phyloP scores from a whole-genome alignment of 805 yeast genomes.

The Nakazawaea sp. region DNA sequence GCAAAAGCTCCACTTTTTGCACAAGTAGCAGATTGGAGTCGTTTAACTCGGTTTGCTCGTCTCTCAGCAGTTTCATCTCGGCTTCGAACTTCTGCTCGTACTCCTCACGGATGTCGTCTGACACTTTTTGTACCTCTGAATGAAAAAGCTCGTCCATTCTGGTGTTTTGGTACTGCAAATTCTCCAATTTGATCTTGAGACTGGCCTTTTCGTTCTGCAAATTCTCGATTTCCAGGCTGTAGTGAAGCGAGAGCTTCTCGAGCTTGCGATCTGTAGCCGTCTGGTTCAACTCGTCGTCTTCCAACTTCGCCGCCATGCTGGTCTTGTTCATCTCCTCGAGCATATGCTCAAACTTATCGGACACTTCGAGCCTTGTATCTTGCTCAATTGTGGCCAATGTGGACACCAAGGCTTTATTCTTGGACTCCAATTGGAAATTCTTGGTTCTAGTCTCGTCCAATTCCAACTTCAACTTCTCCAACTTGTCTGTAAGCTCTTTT shows the following conservation, averaged over 20 bases:
- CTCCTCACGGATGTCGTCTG: not conserved
- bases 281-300: conserved; percentile 12
- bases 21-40: not conserved
- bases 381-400: conserved; percentile 14
- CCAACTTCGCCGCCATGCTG: conserved; percentile 2
- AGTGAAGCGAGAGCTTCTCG: conserved; percentile 23
- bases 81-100: not conserved
- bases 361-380: conserved; percentile 19
- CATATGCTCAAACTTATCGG: conserved; percentile 19
- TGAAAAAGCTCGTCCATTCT: conserved; percentile 8
- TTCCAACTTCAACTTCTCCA: not conserved
- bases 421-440: conserved; percentile 8
- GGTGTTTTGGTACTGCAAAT: conserved; percentile 1
- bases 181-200: conserved; percentile 6
- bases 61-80: not conserved
- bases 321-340: conserved; percentile 6
- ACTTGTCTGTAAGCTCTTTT: not conserved
- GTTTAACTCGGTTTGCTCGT: not conserved
- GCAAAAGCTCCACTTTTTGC: conserved; percentile 6
- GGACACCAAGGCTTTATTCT: conserved; percentile 8
- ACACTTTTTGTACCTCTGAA: not conserved
- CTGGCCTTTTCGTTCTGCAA: conserved; percentile 17
- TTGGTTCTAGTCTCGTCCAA: not conserved
- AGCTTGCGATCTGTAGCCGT: conserved; percentile 23
- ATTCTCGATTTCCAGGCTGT: conserved; percentile 22